Percentiles rank a stretch among this genome's conserved stretches.
phyloP scores from a whole-genome alignment of 2,329 filamentous ascomycete species.

The Chaetoscypha palmicola region DNA sequence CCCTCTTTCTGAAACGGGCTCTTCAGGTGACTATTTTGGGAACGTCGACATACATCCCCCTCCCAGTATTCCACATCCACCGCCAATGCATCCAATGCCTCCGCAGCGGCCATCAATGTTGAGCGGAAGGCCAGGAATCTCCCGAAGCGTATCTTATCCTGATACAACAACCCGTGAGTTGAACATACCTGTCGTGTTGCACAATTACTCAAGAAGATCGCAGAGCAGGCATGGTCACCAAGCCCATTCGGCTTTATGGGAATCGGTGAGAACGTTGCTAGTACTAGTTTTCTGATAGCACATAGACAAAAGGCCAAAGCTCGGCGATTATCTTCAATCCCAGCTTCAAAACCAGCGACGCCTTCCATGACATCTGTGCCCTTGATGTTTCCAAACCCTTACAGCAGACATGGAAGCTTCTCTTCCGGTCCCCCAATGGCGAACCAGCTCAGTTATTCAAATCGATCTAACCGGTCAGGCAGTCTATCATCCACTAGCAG shows the following conservation, averaged over 20 bases:
- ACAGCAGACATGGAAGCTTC: background rate
- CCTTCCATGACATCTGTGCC: constrained; percentile 1
- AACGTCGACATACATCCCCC: background rate
- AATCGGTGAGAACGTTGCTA: constrained; percentile 4
- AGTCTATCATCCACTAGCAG: constrained; percentile 1
- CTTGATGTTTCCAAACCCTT: background rate
- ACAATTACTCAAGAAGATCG: background rate
- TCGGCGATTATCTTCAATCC: constrained; percentile 5
- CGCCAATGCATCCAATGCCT: background rate
- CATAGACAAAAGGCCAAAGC: constrained; percentile 3
- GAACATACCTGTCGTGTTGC: background rate
- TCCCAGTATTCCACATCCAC: background rate
- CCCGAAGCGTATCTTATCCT: constrained; percentile 15
- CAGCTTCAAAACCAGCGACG: background rate
- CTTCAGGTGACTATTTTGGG: constrained; percentile 5
- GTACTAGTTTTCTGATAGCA: background rate
- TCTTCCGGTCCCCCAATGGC: background rate
- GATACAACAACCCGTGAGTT: constrained; percentile 11
- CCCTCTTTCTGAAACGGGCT: constrained; percentile 6
- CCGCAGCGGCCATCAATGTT: background rate
- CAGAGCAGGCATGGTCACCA: constrained; percentile 11
- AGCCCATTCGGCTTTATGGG: constrained; percentile 5
- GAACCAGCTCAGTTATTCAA: background rate
- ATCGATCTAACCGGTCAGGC: background rate
- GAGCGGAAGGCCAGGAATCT: constrained; percentile 10